These are phyloP conservation scores for Inga laurina DNA, from an alignment of 306 rosid genomes.

Conservation along the genomic window DNA sequence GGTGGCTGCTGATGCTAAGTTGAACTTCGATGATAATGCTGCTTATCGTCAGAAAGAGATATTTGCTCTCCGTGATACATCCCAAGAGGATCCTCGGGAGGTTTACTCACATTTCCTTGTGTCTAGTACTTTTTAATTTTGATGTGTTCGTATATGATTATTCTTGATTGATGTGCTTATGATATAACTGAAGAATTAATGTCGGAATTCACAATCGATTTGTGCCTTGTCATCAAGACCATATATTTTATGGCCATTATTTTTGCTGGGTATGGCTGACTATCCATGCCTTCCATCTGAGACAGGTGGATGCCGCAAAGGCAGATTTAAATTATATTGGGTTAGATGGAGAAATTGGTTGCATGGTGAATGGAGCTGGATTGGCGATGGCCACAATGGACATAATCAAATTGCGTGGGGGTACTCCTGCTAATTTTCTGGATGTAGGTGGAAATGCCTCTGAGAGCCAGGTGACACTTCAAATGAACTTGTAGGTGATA, in stretches of 20 bases:
- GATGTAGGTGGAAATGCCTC: conserved; percentile 99
- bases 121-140: conserved; percentile 5
- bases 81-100: conserved; percentile 99
- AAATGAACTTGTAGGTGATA: background rate
- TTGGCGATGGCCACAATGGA: conserved; percentile 99
- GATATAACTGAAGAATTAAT: conserved; percentile 16
- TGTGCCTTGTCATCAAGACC: background rate
- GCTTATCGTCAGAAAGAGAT: conserved; percentile 87
- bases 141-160: conserved; percentile 11
- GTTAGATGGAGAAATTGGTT: conserved; percentile 97
- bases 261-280: background rate
- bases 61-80: conserved; percentile 87
- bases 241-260: conserved; percentile 5
- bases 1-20: conserved; percentile 99
- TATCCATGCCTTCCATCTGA: conserved; percentile 27
- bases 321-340: conserved; percentile 94
- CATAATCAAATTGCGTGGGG: conserved; percentile 88
- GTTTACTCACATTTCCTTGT: conserved; percentile 33
- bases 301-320: conserved; percentile 88
- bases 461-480: conserved; percentile 77
- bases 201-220: conserved; percentile 14
- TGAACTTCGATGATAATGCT: conserved; percentile 95
- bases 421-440: conserved; percentile 95
- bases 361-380: conserved; percentile 99
- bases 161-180: conserved; percentile 23